phyloP scores from a whole-genome alignment of 306 rosid species.

The Vicia villosa region DNA sequence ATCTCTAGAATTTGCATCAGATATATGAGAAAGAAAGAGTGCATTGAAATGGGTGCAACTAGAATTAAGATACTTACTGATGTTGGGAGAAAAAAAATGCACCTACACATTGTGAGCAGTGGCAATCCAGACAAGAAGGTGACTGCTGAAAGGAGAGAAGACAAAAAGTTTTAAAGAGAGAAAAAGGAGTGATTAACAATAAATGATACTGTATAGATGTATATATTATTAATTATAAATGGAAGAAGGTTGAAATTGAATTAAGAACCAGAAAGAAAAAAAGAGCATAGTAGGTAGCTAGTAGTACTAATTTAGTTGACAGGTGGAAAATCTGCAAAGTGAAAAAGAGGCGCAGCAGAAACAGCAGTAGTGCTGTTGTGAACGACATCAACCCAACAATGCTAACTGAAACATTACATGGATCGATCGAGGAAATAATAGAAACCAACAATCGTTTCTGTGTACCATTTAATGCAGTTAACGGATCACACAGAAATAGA shows the following conservation, averaged over 20 bases:
- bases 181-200: slow-evolving; percentile 16
- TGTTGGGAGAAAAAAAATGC: neutral
- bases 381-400: slow-evolving; percentile 49
- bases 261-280: neutral
- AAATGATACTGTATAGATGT: neutral
- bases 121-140: slow-evolving; percentile 32
- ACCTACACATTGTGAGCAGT: slow-evolving; percentile 25
- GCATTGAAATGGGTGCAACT: no score
- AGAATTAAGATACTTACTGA: slow-evolving; percentile 25
- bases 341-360: slow-evolving; percentile 46
- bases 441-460: slow-evolving; percentile 49
- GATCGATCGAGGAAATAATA: slow-evolving; percentile 26
- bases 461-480: slow-evolving; percentile 41
- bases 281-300: neutral
- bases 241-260: no score
- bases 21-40: no score
- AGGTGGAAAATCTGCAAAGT: slow-evolving; percentile 60
- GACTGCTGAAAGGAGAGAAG: slow-evolving; percentile 40
- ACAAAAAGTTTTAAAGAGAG: slow-evolving; percentile 12
- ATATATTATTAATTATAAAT: neutral
- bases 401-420: slow-evolving; percentile 43
- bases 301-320: slow-evolving; percentile 26
- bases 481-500: neutral
- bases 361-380: slow-evolving; percentile 38
- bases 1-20: no score